Conservation (phyloP, 306 rosid genomes). For the Ceratonia siliqua region DNA sequence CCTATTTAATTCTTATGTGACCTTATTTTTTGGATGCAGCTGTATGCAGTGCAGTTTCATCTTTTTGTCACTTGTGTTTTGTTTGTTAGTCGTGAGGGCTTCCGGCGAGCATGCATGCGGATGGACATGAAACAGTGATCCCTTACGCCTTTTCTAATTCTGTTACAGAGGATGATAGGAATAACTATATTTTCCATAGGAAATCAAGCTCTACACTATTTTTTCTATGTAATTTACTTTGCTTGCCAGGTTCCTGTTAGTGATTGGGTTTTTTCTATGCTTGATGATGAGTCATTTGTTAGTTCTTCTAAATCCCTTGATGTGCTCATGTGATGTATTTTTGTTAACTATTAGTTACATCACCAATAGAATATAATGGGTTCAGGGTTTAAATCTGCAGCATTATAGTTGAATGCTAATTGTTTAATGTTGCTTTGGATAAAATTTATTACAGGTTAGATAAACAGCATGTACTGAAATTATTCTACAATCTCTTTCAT, state of each 20-base stretch:
- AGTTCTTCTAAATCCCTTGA: constrained; percentile 13
- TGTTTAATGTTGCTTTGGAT: constrained; percentile 18
- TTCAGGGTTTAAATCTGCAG: constrained; percentile 11
- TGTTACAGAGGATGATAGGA: background rate
- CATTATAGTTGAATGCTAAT: constrained; percentile 4
- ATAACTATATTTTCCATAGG: background rate
- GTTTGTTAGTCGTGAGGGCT: constrained; percentile 97
- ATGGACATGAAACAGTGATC: constrained; percentile 69
- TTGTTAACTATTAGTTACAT: constrained; percentile 3
- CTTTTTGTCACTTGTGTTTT: constrained; percentile 83
- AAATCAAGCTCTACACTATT: constrained; percentile 2
- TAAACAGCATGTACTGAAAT: background rate
- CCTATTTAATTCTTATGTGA: background rate
- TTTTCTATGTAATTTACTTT: constrained; percentile 7
- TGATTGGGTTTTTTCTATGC: background rate
- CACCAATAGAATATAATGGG: background rate
- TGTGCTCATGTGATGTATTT: background rate
- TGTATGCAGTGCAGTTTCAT: constrained; percentile 93
- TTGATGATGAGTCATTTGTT: constrained; percentile 8
- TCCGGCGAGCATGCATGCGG: constrained; percentile 91
- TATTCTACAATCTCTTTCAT: background rate
- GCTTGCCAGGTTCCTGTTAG: background rate
- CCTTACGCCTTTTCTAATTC: constrained; percentile 14
- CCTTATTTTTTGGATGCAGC: constrained; percentile 42
- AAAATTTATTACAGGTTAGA: background rate